A percentile compares a stretch with the other conserved stretches of the same genome.
phyloP scores from a whole-genome alignment of 352 stramenopile species.

The Phytopythium ostracodes region DNA sequence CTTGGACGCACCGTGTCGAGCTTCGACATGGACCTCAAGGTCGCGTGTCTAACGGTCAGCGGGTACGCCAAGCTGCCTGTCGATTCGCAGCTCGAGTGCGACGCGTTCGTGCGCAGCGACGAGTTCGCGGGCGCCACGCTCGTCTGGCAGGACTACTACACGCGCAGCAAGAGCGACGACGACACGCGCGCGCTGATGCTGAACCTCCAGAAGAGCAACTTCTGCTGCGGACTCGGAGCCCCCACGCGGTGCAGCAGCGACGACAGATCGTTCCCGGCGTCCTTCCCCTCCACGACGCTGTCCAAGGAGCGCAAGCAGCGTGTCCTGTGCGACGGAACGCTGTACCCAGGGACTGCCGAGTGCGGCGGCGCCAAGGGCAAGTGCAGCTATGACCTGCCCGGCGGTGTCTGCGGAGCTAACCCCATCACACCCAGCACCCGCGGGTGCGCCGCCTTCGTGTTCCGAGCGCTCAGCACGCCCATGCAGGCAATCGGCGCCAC shows the following conservation, averaged over 20 bases:
- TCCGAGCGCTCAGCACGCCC: conserved; percentile 27
- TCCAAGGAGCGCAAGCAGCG: conserved; percentile 16
- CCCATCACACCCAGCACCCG: conserved; percentile 39
- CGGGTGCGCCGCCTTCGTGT: conserved; percentile 54
- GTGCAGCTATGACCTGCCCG: conserved; percentile 64
- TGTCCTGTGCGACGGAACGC: conserved; percentile 18
- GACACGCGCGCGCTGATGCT: conserved; percentile 55
- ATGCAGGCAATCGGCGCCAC: conserved; percentile 39
- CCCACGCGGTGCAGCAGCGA: conserved; percentile 48
- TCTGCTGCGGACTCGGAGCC: conserved; percentile 65
- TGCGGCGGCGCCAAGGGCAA: conserved; percentile 27
- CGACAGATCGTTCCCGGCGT: conserved; percentile 38
- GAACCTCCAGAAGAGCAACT: conserved; percentile 53
- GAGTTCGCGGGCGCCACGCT: conserved; percentile 57
- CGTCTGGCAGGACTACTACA: conserved; percentile 75
- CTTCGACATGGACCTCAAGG: conserved; percentile 32
- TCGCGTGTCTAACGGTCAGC: conserved; percentile 58
- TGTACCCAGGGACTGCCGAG: conserved; percentile 48
- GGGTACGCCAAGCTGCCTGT: conserved; percentile 37
- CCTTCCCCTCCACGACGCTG: conserved; percentile 29
- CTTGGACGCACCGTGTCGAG: conserved; percentile 28
- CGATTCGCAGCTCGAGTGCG: conserved; percentile 31
- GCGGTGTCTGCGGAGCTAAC: conserved; percentile 55
- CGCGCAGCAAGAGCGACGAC: conserved; percentile 23
- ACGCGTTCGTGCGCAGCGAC: conserved; percentile 51